These are phyloP conservation scores for Cyberlindnera meyerae DNA, from an alignment of 805 yeast species.

Conservation along the genomic window DNA sequence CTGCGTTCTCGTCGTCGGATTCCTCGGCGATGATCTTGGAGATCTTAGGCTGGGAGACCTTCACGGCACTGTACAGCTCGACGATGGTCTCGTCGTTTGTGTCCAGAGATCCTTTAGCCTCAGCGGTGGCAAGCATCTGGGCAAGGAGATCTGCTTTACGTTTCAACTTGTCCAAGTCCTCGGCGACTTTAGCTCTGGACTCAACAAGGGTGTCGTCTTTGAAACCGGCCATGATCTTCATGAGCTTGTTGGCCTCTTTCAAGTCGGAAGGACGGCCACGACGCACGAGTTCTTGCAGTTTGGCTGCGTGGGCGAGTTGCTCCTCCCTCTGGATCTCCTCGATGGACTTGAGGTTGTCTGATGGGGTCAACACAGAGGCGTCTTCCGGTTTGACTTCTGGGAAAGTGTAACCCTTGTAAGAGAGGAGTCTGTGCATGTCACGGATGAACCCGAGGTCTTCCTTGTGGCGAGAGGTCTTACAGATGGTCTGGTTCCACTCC, in stretches of 20 bases:
- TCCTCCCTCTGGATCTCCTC: constrained; percentile 92
- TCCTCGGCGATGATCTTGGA: constrained; percentile 82
- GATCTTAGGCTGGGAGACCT: constrained; percentile 81
- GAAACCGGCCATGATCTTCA: constrained; percentile 98
- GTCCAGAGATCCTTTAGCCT: constrained; percentile 37
- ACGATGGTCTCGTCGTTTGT: constrained; percentile 58
- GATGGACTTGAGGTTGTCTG: constrained; percentile 79
- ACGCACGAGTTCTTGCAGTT: constrained; percentile 90
- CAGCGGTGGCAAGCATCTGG: constrained; percentile 68
- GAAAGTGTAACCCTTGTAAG: constrained; percentile 87
- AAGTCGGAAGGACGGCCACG: constrained; percentile 94
- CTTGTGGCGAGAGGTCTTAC: constrained; percentile 82
- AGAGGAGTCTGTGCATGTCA: constrained; percentile 90
- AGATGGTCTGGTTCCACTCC: constrained; percentile 95
- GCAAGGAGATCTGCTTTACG: constrained; percentile 82
- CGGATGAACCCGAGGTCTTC: constrained; percentile 89
- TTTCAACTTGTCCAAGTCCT: constrained; percentile 77
- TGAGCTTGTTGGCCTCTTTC: constrained; percentile 91
- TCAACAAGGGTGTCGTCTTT: constrained; percentile 66
- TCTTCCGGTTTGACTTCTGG: constrained; percentile 90
- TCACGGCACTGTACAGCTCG: constrained; percentile 75
- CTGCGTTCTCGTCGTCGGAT: constrained; percentile 60
- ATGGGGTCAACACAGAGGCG: constrained; percentile 87
- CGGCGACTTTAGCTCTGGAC: constrained; percentile 72
- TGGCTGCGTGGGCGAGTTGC: constrained; percentile 87